Percentiles rank a stretch among this genome's conserved stretches.
These are phyloP conservation scores for Chenopodium album DNA, from an alignment of 148 eudicot species.

Conservation along the genomic window DNA sequence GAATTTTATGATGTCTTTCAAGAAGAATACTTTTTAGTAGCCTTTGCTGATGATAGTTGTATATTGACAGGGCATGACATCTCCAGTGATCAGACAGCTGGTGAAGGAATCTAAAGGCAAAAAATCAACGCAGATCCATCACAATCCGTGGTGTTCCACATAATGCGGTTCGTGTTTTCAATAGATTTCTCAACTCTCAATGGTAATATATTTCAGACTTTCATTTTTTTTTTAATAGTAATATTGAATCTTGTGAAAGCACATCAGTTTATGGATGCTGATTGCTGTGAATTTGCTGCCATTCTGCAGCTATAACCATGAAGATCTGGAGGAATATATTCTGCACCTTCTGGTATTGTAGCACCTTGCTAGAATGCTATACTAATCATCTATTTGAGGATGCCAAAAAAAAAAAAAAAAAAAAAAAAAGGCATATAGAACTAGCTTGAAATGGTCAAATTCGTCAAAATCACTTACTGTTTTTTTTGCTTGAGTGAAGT, in stretches of 20 bases:
- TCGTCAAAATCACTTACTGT: too few species aligned
- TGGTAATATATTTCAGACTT: too few species aligned
- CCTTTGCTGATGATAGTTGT: neutral
- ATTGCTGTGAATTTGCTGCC: neutral
- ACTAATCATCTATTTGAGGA: too few species aligned
- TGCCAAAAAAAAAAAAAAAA: too few species aligned
- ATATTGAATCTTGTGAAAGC: neutral
- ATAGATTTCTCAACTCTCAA: too few species aligned
- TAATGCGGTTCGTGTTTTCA: too few species aligned
- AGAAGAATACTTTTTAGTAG: too few species aligned
- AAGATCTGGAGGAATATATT: conserved; percentile 59
- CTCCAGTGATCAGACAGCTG: conserved; percentile 74
- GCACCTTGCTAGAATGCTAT: too few species aligned
- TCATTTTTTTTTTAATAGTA: too few species aligned
- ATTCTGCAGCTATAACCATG: conserved; percentile 53
- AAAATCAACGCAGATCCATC: conserved; percentile 42
- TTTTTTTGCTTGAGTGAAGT: too few species aligned
- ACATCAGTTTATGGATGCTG: conserved; percentile 10
- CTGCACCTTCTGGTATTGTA: conserved; percentile 60
- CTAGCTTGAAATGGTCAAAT: too few species aligned
- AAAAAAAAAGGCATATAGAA: too few species aligned
- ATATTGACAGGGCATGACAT: conserved; percentile 59
- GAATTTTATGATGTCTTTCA: neutral
- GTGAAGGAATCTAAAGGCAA: conserved; percentile 50
- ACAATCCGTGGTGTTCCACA: conserved; percentile 55